Evolutionary conservation across 2,329 filamentous ascomycete genomes (phyloP), one percentile per base, ranked within the genome.

Genomic region (Grosmannia clavigera): DNA sequence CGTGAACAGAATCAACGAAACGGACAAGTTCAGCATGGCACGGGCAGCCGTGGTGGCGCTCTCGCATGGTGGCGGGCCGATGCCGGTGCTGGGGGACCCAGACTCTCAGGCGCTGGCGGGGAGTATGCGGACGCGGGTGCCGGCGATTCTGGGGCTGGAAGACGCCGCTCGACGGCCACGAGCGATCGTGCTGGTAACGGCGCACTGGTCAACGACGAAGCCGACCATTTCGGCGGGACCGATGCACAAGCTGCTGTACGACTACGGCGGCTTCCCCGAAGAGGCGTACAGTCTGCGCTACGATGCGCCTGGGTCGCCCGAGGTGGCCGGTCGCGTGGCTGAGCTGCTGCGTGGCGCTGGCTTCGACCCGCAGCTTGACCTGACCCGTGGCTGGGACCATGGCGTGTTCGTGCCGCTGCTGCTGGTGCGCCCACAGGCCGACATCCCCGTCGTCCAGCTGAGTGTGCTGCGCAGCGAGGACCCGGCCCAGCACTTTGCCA

Each of bases 351-450:
- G 71, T 19, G 70, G 68, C 2, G 73, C 74, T n/a, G 81, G 81
- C 0, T 68, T 83, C 0, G 64, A 68, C 2, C 69, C 74, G 2
- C 63, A 62, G 14, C 69, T 79, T 14, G 72, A 79, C 62, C 63
- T 59, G 16, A 58, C 68, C 60, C 73, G 76, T 71, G 74, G 76
- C 61, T 84, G 81, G 81, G 81, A 84, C 66, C 81, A 84, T 66
- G 81, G 81, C 70, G 80, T 84, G 61, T 84, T 83, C 67, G 70
- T 84, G 31, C 81, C 81, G 7, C 72, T 84, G 70, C 73, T 76
- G 54, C 78, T 84, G 52, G 76, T 80, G 65, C 70, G 78, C 60
- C 81, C 81, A 25, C 65, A 71, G 51, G 81, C 80, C 64, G 70
- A 75, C 60, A 67, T 81, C 2, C 81, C 81, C 55, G 73, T 84